Percentiles rank a stretch among this genome's conserved stretches.
Conservation (phyloP, 2,329 filamentous ascomycete species). For the Ceratocystis eucalypticola region DNA sequence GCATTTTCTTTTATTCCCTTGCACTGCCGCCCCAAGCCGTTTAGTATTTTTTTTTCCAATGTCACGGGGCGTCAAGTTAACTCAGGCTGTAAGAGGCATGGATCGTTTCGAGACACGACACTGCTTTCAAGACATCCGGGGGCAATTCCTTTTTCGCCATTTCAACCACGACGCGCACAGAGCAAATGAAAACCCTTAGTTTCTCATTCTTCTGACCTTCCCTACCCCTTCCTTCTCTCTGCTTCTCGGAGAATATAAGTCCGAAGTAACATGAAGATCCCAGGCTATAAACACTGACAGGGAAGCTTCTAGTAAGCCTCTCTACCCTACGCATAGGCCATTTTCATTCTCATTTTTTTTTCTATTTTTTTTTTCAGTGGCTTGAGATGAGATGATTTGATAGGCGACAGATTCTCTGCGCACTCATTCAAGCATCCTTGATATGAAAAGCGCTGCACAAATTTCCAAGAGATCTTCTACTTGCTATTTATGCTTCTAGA, state of each 20-base stretch:
- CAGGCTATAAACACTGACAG: not conserved
- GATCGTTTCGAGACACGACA: constrained; percentile 1
- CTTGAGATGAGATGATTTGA: constrained; percentile 15
- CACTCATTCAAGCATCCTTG: not conserved
- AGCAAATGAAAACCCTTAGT: not conserved
- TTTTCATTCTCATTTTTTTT: not conserved
- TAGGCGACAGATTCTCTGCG: constrained; percentile 11
- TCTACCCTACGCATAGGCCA: constrained; percentile 2
- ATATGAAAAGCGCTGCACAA: not conserved
- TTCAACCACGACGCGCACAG: not conserved
- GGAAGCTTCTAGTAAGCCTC: constrained; percentile 1
- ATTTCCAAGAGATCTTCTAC: not conserved
- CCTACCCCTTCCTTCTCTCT: not conserved
- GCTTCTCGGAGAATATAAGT: constrained; percentile 5
- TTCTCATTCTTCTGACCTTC: not conserved
- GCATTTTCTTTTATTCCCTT: not conserved
- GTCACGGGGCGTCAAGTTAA: not conserved
- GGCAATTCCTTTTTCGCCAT: not conserved
- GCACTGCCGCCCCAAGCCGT: not conserved
- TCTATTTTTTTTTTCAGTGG: not conserved
- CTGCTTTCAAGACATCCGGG: not conserved
- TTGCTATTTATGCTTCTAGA: not conserved
- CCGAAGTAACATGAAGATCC: constrained; percentile 3
- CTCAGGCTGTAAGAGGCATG: not conserved
- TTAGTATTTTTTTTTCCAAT: not conserved